Conservation (phyloP, 257 asterid genomes). For the Solanum gandarillasii region DNA sequence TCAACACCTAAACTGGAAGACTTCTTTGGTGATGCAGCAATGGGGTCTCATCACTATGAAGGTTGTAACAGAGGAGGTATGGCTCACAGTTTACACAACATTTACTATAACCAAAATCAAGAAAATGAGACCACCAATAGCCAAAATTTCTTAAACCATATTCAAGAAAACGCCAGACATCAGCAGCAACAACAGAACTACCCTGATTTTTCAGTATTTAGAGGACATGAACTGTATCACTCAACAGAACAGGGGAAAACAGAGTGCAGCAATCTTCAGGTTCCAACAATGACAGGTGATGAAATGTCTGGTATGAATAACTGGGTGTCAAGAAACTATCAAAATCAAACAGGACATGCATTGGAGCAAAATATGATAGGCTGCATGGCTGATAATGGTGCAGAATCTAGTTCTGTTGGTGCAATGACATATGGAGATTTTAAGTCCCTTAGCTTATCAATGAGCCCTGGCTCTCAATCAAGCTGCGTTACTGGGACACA, state of each 20-base stretch:
- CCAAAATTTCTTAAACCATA: conserved; percentile 30
- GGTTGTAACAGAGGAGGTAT: conserved; percentile 38
- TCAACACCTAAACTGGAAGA: conserved; percentile 76
- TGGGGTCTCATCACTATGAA: conserved; percentile 61
- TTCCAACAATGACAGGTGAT: conserved; percentile 29
- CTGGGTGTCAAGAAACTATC: conserved; percentile 47
- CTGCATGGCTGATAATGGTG: conserved; percentile 23
- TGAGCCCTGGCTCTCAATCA: conserved; percentile 95
- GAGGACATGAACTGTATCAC: conserved; percentile 35
- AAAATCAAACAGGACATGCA: conserved; percentile 12
- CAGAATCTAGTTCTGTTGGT: conserved; percentile 27
- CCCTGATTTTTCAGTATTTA: conserved; percentile 28
- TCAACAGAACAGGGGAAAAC: conserved; percentile 13
- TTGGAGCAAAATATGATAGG: conserved; percentile 29
- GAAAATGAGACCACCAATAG: conserved; percentile 22
- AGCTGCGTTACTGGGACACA: conserved; percentile 68
- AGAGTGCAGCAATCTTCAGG: conserved; percentile 16
- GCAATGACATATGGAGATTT: conserved; percentile 61
- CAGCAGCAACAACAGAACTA: conserved; percentile 33
- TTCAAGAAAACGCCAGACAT: conserved; percentile 26
- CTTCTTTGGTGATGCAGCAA: conserved; percentile 66
- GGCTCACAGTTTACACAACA: conserved; percentile 73
- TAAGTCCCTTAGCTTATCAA: conserved; percentile 67
- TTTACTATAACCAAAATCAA: conserved; percentile 45
- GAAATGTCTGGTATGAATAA: conserved; percentile 34